Percentiles rank a stretch among this genome's conserved stretches.
These are phyloP conservation scores for Diospyros kaki DNA, from an alignment of 148 eudicot species.

Conservation along the genomic window DNA sequence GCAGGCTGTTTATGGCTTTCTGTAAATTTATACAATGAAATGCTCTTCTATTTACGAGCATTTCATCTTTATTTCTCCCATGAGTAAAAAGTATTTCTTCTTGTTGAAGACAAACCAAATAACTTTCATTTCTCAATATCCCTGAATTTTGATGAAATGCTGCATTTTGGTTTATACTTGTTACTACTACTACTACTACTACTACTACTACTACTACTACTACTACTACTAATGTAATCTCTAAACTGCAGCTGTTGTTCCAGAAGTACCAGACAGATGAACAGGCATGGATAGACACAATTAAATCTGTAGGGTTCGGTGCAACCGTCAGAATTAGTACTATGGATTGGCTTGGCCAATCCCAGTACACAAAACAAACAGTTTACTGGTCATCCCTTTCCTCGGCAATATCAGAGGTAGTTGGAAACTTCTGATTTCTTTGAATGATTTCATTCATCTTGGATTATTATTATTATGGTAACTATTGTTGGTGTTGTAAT, in stretches of 20 bases:
- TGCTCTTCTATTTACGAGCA: neutral
- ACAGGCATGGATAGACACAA: conserved; percentile 88
- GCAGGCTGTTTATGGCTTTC: neutral
- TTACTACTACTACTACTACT: conserved; percentile 14
- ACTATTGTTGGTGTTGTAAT: neutral
- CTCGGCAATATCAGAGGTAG: conserved; percentile 80
- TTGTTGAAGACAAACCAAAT: no score
- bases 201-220: conserved; percentile 12
- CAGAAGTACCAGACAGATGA: conserved; percentile 75
- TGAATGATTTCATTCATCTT: neutral
- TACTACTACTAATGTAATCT: conserved; percentile 14
- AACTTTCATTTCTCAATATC: no score
- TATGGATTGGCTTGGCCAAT: conserved; percentile 99
- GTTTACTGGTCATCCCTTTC: conserved; percentile 85
- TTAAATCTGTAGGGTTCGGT: conserved; percentile 67
- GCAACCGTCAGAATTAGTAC: conserved; percentile 65
- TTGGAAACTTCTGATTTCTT: conserved; percentile 22
- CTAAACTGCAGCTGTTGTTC: conserved; percentile 56
- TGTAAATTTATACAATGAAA: neutral
- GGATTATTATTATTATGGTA: neutral
- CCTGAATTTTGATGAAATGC: neutral
- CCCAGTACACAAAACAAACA: conserved; percentile 46
- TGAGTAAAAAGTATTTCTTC: neutral
- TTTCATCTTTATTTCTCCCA: neutral
- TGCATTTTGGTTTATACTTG: conserved; percentile 1